Evolutionary conservation across 257 asterid species (phyloP).

Genomic region (Fraxinus excelsior): DNA sequence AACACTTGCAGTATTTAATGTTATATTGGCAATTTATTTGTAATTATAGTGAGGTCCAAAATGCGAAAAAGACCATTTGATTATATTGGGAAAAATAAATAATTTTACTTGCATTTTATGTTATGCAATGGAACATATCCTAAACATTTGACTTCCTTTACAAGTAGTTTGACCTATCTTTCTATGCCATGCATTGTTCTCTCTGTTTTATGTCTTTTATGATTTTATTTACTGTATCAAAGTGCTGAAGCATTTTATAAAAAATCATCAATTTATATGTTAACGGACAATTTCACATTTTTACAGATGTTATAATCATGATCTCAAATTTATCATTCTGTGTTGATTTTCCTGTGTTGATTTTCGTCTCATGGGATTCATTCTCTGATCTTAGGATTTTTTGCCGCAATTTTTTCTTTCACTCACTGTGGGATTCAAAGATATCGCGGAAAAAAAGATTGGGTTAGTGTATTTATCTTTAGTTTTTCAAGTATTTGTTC

Average conservation of each 20-base stretch:
- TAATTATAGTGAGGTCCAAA: not conserved
- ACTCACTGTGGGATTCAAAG: constrained; percentile 79
- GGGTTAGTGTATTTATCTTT: constrained; percentile 61
- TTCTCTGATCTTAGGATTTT: constrained; percentile 56
- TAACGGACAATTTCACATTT: not conserved
- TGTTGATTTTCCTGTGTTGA: not conserved
- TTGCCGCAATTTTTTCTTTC: constrained; percentile 78
- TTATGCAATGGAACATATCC: not conserved
- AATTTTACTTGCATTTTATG: not conserved
- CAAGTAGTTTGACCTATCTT: not conserved
- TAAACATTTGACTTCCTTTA: not conserved
- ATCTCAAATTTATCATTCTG: not conserved
- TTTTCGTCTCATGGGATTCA: not conserved
- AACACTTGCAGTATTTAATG: not conserved
- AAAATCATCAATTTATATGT: not conserved
- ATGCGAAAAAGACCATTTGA: not conserved
- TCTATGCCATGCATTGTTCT: not conserved
- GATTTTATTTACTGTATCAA: constrained; percentile 6
- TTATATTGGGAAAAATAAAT: not conserved
- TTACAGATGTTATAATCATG: not conserved
- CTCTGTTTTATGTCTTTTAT: not conserved
- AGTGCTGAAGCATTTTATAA: not conserved
- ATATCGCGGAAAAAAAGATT: constrained; percentile 73
- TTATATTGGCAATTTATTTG: not conserved
- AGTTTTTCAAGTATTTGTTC: constrained; percentile 14